A percentile compares a stretch with the other conserved stretches of the same genome.
Evolutionary conservation across 768 basidiomycete species (phyloP).

Genomic region (Xanthoconium purpureum): DNA sequence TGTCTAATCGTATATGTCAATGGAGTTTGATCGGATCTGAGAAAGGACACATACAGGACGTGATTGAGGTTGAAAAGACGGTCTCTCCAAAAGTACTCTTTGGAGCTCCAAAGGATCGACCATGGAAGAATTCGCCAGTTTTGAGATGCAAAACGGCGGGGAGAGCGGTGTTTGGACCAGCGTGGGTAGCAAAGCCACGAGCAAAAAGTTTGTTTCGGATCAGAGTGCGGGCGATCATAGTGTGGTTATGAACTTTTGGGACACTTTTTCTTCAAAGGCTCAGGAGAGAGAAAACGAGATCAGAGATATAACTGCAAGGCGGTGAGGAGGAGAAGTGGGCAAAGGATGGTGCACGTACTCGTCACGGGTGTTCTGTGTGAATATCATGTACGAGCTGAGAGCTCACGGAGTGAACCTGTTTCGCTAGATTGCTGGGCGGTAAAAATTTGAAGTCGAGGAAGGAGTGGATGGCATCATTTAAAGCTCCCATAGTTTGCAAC

Average conservation of each 20-base stretch:
- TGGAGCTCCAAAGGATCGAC: slow-evolving; percentile 85
- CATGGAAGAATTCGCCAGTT: slow-evolving; percentile 88
- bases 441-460: not conserved
- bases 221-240: slow-evolving; percentile 59
- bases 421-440: not conserved
- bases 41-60: slow-evolving; percentile 68
- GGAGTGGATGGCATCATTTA: slow-evolving; percentile 5
- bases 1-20: slow-evolving; percentile 55
- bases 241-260: slow-evolving; percentile 27
- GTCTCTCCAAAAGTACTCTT: slow-evolving; percentile 93
- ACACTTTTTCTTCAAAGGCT: slow-evolving; percentile 25
- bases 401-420: slow-evolving; percentile 9
- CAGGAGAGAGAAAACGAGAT: slow-evolving; percentile 81
- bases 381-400: slow-evolving; percentile 61
- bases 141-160: slow-evolving; percentile 92
- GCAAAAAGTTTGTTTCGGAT: slow-evolving; percentile 47
- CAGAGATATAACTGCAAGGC: slow-evolving; percentile 73
- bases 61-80: slow-evolving; percentile 98
- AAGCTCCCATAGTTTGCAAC: slow-evolving; percentile 9
- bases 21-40: slow-evolving; percentile 1
- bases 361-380: slow-evolving; percentile 85
- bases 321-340: slow-evolving; percentile 20
- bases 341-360: slow-evolving; percentile 50
- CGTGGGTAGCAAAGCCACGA: slow-evolving; percentile 68
- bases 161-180: slow-evolving; percentile 41